Base-by-base conservation (phyloP, 2,329 filamentous ascomycete species). In the Simplicillium aogashimaense region DNA sequence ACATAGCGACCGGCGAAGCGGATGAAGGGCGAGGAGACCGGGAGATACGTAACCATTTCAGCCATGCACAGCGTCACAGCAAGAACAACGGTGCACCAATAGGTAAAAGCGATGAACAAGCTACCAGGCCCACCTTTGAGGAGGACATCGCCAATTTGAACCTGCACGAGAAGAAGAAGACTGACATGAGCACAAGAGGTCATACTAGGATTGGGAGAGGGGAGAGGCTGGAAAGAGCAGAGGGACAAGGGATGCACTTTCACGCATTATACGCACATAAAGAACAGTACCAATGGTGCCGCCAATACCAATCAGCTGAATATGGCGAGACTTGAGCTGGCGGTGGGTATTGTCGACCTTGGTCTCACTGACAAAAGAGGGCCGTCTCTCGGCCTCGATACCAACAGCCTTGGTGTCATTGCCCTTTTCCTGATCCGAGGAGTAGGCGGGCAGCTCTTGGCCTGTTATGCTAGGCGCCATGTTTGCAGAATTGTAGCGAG, bases 1-100 rank as follows among this genome's bases (percentile, higher is more conserved):
- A 87, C 81, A 48, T 78, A 87, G 36, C 81, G 74, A 12, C 82
- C 81, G 4, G 83, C 83, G 51, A 88, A 86, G 18, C 81, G 78
- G 53, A 88, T 83, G 56, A 89, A 88, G 0, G 83, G 82, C 32
- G 81, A 86, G 0, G 81, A 85, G 40, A 88, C 83, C 7, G 84
- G 83, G 3, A 86, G 64, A 47, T 83, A 86, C 0, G 81, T 83
- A 7, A 85, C 82, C 81, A 87, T 86, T 56, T 87, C 83, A 11
- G 81, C 79, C 63, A 84, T 76, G 53, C 64, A 71, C 44, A 77
- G 63, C 1, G 73, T 81, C 36, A 81, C 65, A 36, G 71, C 69
- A 17, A 81, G 66, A 47, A 81, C 75, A 33, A 80, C 70, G 31
- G 69, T 67, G 52, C 74, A 78, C 76, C 76, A 81, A 30, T 80